Evolutionary conservation across 1,284 basidiomycete genomes (phyloP).

Genomic region (Pholiota adiposa): DNA sequence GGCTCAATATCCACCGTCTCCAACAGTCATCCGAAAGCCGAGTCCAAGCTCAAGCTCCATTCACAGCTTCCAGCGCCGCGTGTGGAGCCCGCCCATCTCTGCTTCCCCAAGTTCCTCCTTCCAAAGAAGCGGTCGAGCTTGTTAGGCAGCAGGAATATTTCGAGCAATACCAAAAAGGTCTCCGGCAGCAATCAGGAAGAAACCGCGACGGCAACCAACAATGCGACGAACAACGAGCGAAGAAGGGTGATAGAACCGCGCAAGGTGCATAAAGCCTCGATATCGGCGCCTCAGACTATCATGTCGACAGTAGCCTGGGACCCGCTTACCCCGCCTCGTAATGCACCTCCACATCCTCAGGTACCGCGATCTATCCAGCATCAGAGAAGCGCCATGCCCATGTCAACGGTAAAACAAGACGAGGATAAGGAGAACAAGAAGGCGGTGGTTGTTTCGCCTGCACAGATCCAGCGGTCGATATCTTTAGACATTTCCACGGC

Average conservation of each 20-base stretch:
- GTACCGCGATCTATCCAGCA: neutral
- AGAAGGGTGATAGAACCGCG: neutral
- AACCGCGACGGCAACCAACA: neutral
- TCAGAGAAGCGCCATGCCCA: neutral
- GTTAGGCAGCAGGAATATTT: neutral
- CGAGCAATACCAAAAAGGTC: neutral
- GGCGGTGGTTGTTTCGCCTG: neutral
- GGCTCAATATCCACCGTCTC: neutral
- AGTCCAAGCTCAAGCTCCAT: neutral
- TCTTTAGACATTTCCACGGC: constrained; percentile 2
- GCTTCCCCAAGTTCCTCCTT: constrained; percentile 15
- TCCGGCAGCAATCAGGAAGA: neutral
- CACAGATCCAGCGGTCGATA: neutral
- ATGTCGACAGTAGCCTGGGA: constrained; percentile 9
- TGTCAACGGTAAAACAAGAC: neutral
- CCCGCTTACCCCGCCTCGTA: neutral
- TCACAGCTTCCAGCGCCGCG: neutral
- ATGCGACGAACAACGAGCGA: neutral
- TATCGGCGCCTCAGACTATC: constrained; percentile 11
- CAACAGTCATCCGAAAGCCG: neutral
- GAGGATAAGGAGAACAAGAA: neutral
- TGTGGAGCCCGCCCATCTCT: neutral
- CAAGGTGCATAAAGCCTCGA: constrained; percentile 9
- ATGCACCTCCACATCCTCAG: neutral
- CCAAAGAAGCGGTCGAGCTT: constrained; percentile 10